phyloP scores from a whole-genome alignment of 768 basidiomycete species.

The Gyrodon lividus region DNA sequence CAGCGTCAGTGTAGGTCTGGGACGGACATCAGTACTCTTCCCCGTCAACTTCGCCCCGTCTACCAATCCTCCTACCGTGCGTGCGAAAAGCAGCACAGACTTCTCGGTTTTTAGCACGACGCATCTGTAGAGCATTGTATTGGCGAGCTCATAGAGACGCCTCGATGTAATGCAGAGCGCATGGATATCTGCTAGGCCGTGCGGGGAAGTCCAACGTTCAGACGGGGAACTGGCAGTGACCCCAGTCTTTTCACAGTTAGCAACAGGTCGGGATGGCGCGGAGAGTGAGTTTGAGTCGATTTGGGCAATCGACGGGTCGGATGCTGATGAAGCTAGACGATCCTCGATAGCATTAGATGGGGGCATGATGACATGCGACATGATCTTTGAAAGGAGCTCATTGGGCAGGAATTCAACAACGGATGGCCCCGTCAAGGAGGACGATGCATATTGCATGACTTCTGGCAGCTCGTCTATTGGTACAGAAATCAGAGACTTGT shows the following conservation, averaged over 20 bases:
- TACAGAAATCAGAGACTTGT: too few relatives aligned
- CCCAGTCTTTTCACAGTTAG: background rate
- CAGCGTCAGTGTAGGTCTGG: constrained; percentile 1
- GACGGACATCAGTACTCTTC: background rate
- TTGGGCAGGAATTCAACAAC: background rate
- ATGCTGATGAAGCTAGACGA: background rate
- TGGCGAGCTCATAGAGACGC: constrained; percentile 31
- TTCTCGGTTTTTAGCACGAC: constrained; percentile 35
- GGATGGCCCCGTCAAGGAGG: background rate
- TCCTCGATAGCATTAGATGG: background rate
- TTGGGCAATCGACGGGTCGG: background rate
- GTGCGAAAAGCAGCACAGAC: constrained; percentile 34
- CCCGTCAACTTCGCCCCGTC: background rate
- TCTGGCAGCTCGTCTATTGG: too few relatives aligned
- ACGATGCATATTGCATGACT: background rate
- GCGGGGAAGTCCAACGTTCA: background rate
- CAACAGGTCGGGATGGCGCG: background rate
- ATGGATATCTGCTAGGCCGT: constrained; percentile 23
- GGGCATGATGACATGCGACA: constrained; percentile 3
- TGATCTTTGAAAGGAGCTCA: constrained; percentile 2
- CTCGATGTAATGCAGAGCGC: constrained; percentile 18
- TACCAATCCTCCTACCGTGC: constrained; percentile 28
- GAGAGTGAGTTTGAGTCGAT: background rate
- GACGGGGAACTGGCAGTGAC: background rate
- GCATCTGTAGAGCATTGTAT: constrained; percentile 38